A percentile compares a stretch with the other conserved stretches of the same genome.
Evolutionary conservation across 768 basidiomycete genomes (phyloP).

Genomic region (Rhizopogon rudus): DNA sequence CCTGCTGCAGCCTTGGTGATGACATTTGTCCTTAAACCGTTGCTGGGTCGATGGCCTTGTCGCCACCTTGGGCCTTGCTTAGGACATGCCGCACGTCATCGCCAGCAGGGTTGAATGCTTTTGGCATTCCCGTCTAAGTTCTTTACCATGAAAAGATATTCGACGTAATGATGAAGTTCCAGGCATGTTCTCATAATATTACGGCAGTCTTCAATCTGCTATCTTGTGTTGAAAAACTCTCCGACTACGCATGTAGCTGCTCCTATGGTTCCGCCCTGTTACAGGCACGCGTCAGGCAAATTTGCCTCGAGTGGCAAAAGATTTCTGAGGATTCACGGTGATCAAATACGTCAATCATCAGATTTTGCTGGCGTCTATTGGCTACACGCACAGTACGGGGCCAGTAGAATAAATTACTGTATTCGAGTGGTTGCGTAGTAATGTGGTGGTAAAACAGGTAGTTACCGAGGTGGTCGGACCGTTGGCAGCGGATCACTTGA

Average conservation of each 20-base stretch:
- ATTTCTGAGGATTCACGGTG: not conserved
- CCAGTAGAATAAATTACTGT: slow-evolving; percentile 2
- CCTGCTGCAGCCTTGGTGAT: not conserved
- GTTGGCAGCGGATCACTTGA: slow-evolving; percentile 19
- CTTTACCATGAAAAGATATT: too few species aligned
- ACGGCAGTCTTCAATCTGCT: slow-evolving; percentile 6
- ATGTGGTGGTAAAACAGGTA: not conserved
- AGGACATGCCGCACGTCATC: slow-evolving; percentile 10
- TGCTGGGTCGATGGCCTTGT: not conserved
- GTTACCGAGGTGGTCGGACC: slow-evolving; percentile 12
- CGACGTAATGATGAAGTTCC: not conserved
- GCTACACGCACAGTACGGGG: slow-evolving; percentile 1
- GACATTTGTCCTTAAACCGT: slow-evolving; percentile 11
- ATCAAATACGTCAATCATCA: not conserved
- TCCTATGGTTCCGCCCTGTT: not conserved
- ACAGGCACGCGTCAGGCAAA: not conserved
- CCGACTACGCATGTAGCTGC: too few species aligned
- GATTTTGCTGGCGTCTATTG: not conserved
- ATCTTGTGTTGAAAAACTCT: slow-evolving; percentile 5
- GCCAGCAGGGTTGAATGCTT: slow-evolving; percentile 7
- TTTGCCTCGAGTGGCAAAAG: not conserved
- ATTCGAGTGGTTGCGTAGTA: not conserved
- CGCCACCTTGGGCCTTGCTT: slow-evolving; percentile 10
- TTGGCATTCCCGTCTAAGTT: not conserved
- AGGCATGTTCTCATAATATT: not conserved